Base-by-base conservation (phyloP, 2,329 filamentous ascomycete genomes). In the Fusarium papillatum region DNA sequence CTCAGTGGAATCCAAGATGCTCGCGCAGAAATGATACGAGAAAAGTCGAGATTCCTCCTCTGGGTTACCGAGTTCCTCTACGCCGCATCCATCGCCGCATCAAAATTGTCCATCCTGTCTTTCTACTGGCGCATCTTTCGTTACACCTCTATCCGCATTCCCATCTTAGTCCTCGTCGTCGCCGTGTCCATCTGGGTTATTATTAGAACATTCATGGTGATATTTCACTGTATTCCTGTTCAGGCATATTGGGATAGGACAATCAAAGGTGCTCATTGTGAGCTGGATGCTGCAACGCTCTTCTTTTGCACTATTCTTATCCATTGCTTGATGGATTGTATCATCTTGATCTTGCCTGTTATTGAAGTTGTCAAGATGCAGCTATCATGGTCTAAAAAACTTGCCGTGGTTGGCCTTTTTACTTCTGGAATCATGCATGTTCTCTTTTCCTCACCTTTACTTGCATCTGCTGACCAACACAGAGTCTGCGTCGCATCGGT, bases 151-250 rank as follows among this genome's bases (percentile, higher is more conserved):
- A 82, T 83, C 69, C 78, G 77, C 17, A 73, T 79, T 10, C 74
- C 80, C 7, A 81, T 83, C 17, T 61, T 76, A 0, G 43, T 76
- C 7, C 60, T 83, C 7, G 69, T 80, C 14, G 64, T 38, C 10
- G 74, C 69, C 1, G 76, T 77, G 0, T 38, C 64, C 31, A 68
- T 79, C 17, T 83, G 82, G 82, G 71, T 82, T 4, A 76, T 73
- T 4, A 68, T 82, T 10, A 67, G 81, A 14, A 82, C 80, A 0
- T 82, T 83, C 63, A 75, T 84, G 46, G 80, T 79, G 2, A 79
- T 82, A 2, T 84, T 84, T 59, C 80, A 82, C 43, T 84, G 83
- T 55, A 53, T 82, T 2, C 84, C 84, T 0, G 73, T 84, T 0
- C 77, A 80, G 17, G 79, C 78, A 0, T 84, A 82, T 57, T 85